phyloP scores from a whole-genome alignment of 495 filamentous ascomycete species.

The Cercophora scortea region DNA sequence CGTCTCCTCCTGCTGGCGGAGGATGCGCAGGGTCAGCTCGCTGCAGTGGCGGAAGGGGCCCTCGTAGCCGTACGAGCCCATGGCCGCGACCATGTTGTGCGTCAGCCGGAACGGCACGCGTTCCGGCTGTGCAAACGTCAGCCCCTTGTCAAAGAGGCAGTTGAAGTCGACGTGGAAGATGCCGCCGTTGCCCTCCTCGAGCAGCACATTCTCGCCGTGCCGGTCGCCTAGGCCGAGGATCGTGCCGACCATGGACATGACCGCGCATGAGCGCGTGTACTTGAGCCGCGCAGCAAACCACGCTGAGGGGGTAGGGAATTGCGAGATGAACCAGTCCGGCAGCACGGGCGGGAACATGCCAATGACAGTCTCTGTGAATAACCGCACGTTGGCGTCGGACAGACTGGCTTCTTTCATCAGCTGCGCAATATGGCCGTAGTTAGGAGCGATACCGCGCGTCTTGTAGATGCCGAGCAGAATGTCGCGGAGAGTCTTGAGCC shows the following conservation, averaged over 20 bases:
- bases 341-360: slow-evolving; percentile 70
- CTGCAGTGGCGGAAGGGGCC: slow-evolving; percentile 86
- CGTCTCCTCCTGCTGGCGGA: slow-evolving; percentile 87
- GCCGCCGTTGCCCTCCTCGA: slow-evolving; percentile 90
- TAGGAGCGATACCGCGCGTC: slow-evolving; percentile 52
- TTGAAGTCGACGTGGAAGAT: slow-evolving; percentile 99
- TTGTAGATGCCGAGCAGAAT: slow-evolving; percentile 75
- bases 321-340: slow-evolving; percentile 89
- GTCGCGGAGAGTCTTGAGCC: slow-evolving; percentile 85
- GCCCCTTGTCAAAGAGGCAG: slow-evolving; percentile 97
- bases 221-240: slow-evolving; percentile 92
- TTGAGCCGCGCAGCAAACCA: slow-evolving; percentile 90
- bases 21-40: slow-evolving; percentile 75
- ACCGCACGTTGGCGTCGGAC: slow-evolving; percentile 39
- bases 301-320: slow-evolving; percentile 82
- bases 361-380: slow-evolving; percentile 65
- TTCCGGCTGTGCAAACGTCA: slow-evolving; percentile 92
- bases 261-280: slow-evolving; percentile 88
- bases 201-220: slow-evolving; percentile 96
- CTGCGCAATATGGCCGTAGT: slow-evolving; percentile 38
- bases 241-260: slow-evolving; percentile 97
- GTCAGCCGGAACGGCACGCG: slow-evolving; percentile 95
- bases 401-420: slow-evolving; percentile 40
- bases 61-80: slow-evolving; percentile 88
- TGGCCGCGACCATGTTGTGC: slow-evolving; percentile 95